Percentiles rank a stretch among this genome's conserved stretches.
Conservation (phyloP, 108 stramenopile genomes). For the Skeletonema costatum region DNA sequence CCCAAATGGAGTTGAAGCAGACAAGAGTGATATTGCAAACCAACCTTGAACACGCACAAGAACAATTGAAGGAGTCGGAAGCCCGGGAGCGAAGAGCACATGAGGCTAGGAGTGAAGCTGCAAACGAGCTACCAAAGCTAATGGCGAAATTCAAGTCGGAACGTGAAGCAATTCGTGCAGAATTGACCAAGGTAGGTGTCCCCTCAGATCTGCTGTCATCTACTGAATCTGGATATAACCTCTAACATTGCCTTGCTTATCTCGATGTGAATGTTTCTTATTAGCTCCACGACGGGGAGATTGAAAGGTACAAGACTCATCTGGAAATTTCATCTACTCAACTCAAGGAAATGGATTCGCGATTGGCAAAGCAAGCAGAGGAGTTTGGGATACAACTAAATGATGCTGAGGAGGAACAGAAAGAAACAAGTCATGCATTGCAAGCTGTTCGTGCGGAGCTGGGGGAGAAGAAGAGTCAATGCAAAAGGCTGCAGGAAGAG, state of each 20-base stretch:
- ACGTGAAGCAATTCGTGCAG: constrained; percentile 9
- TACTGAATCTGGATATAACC: not conserved
- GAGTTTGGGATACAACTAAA: not conserved
- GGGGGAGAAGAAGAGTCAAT: constrained; percentile 5
- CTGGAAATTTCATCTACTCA: not conserved
- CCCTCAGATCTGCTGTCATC: not conserved
- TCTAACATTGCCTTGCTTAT: not conserved
- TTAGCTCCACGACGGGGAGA: not conserved
- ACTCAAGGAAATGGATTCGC: not conserved
- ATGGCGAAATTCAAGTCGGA: constrained; percentile 5
- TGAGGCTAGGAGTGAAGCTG: constrained; percentile 19
- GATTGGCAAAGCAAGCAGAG: constrained; percentile 11
- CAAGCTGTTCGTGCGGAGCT: not conserved
- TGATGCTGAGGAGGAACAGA: not conserved
- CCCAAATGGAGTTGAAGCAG: constrained; percentile 6
- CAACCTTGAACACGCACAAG: constrained; percentile 4
- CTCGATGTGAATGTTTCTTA: not conserved
- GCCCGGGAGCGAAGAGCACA: constrained; percentile 25
- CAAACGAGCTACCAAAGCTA: constrained; percentile 4
- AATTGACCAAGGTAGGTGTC: not conserved
- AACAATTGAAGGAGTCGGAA: constrained; percentile 16
- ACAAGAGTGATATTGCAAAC: constrained; percentile 15
- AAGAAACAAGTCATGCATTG: not conserved
- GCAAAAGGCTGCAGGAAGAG: constrained; percentile 6
- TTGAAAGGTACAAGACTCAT: constrained; percentile 11